These are phyloP conservation scores for Neurospora sp. DNA, from an alignment of 495 filamentous ascomycete species.

Conservation along the genomic window DNA sequence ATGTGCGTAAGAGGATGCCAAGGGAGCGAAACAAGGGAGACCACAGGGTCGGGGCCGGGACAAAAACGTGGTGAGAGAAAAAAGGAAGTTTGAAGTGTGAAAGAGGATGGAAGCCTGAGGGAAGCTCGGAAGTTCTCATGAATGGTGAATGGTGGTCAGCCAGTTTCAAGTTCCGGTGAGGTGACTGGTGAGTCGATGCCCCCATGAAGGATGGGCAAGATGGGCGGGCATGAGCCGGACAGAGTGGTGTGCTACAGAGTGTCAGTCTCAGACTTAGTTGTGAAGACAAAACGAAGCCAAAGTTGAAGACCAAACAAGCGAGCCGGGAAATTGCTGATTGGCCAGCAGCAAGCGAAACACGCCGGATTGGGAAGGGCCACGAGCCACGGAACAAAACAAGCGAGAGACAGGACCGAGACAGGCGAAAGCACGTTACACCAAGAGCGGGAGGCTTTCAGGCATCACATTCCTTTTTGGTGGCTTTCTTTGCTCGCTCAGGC, in stretches of 20 bases:
- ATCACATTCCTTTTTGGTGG: background rate
- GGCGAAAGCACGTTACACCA: background rate
- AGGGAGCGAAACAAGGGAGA: background rate
- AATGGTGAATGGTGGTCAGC: background rate
- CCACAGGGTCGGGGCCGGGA: background rate
- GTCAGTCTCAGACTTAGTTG: background rate
- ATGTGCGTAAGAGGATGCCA: background rate
- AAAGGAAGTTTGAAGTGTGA: background rate
- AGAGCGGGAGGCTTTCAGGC: background rate
- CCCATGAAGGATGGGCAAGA: background rate
- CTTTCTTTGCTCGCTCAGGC: background rate
- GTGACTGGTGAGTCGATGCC: background rate
- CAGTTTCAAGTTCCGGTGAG: background rate
- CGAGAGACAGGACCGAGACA: background rate
- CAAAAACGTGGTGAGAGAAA: background rate
- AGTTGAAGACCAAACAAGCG: slow-evolving; percentile 25
- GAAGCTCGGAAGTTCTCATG: background rate
- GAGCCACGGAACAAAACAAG: background rate
- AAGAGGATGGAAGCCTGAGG: background rate
- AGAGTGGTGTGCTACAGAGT: background rate
- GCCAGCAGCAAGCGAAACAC: slow-evolving; percentile 34
- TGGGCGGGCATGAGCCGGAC: background rate
- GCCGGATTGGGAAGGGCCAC: background rate
- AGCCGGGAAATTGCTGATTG: slow-evolving; percentile 38
- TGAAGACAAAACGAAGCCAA: no score